phyloP scores from a whole-genome alignment of 805 yeast genomes.

The Saturnispora besseyi region DNA sequence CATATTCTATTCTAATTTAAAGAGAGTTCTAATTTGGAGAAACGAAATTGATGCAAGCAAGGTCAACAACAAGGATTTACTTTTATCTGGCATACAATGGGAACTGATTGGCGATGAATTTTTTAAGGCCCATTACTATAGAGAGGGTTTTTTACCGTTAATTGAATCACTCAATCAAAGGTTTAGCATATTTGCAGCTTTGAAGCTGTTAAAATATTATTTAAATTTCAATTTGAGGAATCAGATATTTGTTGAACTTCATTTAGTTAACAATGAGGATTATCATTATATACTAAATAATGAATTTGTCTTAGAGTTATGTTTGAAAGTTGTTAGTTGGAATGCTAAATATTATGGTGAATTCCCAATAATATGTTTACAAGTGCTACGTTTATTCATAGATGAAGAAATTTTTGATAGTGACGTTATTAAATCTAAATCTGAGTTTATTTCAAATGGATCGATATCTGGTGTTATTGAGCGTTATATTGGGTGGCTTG shows the following conservation, averaged over 20 bases:
- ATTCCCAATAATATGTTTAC: slow-evolving; percentile 37
- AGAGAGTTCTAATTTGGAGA: slow-evolving; percentile 61
- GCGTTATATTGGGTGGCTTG: slow-evolving; percentile 2
- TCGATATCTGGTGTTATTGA: slow-evolving; percentile 17
- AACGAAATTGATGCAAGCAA: slow-evolving; percentile 18
- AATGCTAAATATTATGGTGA: slow-evolving; percentile 58
- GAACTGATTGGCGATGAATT: slow-evolving; percentile 55
- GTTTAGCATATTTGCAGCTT: slow-evolving; percentile 54
- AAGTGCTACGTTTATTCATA: slow-evolving; percentile 30
- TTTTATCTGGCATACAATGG: slow-evolving; percentile 66
- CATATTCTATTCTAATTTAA: slow-evolving; percentile 60
- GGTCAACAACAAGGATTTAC: slow-evolving; percentile 19
- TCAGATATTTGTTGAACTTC: slow-evolving; percentile 9
- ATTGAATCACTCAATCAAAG: slow-evolving; percentile 46
- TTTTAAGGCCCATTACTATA: slow-evolving; percentile 38
- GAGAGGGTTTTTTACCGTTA: slow-evolving; percentile 43
- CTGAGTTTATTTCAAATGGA: slow-evolving; percentile 26
- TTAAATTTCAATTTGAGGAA: slow-evolving; percentile 19
- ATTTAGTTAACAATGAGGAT: slow-evolving; percentile 6
- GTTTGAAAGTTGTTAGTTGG: slow-evolving; percentile 50
- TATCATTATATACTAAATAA: slow-evolving; percentile 13
- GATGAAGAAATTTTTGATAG: slow-evolving; percentile 29
- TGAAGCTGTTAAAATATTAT: slow-evolving; percentile 39
- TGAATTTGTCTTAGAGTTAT: slow-evolving; percentile 33
- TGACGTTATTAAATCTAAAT: slow-evolving; percentile 30